These are phyloP conservation scores for Cymbopogon flexuosus DNA, from an alignment of 202 grass and related monocot genomes.

Conservation along the genomic window DNA sequence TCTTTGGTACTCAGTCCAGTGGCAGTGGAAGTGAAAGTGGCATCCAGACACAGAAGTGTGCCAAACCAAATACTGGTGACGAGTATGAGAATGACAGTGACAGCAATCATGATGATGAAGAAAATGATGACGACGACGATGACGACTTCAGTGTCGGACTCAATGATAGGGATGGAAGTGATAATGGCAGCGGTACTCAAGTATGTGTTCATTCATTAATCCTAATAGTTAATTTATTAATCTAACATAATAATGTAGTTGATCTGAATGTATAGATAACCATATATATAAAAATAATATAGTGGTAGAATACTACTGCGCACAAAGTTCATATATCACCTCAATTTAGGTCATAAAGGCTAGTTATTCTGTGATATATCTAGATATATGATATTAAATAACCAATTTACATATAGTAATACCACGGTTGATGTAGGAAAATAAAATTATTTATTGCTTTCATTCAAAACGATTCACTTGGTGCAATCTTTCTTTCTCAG, in stretches of 20 bases:
- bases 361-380: slow-evolving; percentile 16
- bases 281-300: slow-evolving; percentile 9
- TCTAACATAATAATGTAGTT: neutral
- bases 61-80: slow-evolving; percentile 45
- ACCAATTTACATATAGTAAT: neutral
- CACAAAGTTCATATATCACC: neutral
- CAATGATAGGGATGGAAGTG: slow-evolving; percentile 68
- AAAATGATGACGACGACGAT: slow-evolving; percentile 4
- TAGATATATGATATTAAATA: slow-evolving; percentile 4
- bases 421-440: neutral
- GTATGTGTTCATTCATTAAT: slow-evolving; percentile 38
- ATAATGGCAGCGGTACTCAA: slow-evolving; percentile 74
- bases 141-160: slow-evolving; percentile 47
- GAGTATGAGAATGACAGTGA: slow-evolving; percentile 51
- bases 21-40: slow-evolving; percentile 91
- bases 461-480: neutral
- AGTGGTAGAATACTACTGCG: neutral
- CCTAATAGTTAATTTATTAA: slow-evolving; percentile 5
- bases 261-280: neutral
- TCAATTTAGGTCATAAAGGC: neutral
- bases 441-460: neutral
- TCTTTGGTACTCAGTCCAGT: slow-evolving; percentile 60
- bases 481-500: neutral
- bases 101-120: slow-evolving; percentile 39
- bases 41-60: slow-evolving; percentile 65